These are phyloP conservation scores for Nicotiana otophora DNA, from an alignment of 257 asterid genomes.

Conservation along the genomic window DNA sequence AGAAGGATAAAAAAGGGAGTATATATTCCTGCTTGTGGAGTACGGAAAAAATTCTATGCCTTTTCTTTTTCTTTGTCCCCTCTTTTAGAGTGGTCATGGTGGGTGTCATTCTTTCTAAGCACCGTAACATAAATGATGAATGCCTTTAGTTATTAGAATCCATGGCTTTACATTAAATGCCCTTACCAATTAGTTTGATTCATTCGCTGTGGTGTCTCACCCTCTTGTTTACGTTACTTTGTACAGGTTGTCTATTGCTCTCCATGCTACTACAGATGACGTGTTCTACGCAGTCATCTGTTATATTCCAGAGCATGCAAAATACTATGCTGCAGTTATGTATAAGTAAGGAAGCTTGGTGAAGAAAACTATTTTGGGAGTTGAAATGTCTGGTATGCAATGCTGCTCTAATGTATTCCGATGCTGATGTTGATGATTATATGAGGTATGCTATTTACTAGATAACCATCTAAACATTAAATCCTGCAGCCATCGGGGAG, in stretches of 20 bases:
- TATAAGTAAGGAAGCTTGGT: too few species aligned
- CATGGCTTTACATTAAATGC: not conserved
- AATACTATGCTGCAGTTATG: not conserved
- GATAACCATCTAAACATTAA: not conserved
- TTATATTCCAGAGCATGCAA: not conserved
- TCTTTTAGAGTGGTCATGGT: too few species aligned
- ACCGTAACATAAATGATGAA: too few species aligned
- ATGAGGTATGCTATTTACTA: not conserved
- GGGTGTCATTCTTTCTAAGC: too few species aligned
- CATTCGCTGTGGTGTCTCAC: not conserved
- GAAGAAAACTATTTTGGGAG: too few species aligned
- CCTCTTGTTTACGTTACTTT: not conserved
- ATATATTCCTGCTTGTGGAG: too few species aligned
- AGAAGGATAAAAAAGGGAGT: too few species aligned
- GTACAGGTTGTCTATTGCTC: not conserved
- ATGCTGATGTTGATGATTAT: not conserved
- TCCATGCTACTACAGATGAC: not conserved
- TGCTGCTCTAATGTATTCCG: too few species aligned
- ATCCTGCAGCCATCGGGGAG: not conserved
- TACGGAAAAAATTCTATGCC: too few species aligned
- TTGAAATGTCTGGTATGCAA: too few species aligned
- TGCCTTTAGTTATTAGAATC: not conserved
- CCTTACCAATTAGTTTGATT: not conserved
- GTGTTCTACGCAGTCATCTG: not conserved
- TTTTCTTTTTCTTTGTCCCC: too few species aligned